Conservation (phyloP, 2,329 filamentous ascomycete species). For the Ampelomyces quisqualis region DNA sequence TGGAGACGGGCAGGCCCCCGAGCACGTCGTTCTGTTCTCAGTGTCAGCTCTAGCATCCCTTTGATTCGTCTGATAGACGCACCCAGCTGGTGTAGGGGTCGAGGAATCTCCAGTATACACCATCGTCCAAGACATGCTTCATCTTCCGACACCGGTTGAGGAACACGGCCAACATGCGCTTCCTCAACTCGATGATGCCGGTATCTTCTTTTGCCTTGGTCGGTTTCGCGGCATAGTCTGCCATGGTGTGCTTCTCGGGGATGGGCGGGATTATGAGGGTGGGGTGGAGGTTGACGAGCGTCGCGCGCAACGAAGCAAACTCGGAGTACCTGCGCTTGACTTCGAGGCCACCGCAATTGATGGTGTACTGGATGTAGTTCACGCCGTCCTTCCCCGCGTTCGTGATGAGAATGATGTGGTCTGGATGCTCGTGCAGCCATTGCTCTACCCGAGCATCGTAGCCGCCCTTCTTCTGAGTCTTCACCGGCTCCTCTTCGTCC, state of each 20-base stretch:
- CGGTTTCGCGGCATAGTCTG: conserved; percentile 95
- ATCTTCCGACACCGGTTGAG: conserved; percentile 90
- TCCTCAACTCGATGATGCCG: conserved; percentile 92
- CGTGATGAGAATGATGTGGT: conserved; percentile 85
- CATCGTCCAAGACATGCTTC: conserved; percentile 88
- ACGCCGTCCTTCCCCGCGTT: conserved; percentile 94
- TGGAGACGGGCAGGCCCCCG: conserved; percentile 83
- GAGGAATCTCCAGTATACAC: conserved; percentile 96
- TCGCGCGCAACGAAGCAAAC: conserved; percentile 86
- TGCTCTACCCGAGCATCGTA: conserved; percentile 97
- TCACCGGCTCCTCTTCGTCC: conserved; percentile 47
- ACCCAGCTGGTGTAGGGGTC: conserved; percentile 99
- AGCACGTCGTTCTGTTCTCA: conserved; percentile 79
- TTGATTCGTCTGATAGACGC: conserved; percentile 42
- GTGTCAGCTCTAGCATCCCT: conserved; percentile 7
- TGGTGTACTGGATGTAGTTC: conserved; percentile 95
- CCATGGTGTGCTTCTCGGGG: conserved; percentile 98
- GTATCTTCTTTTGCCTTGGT: conserved; percentile 98
- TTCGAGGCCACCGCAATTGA: conserved; percentile 91
- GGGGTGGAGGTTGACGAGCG: conserved; percentile 86
- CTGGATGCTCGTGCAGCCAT: conserved; percentile 92
- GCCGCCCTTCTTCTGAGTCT: conserved; percentile 70
- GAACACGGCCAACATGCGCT: conserved; percentile 96
- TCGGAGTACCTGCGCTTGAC: conserved; percentile 95
- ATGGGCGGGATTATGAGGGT: conserved; percentile 96